Conservation (phyloP, 2,329 filamentous ascomycete species). For the Colletotrichum spinosum region DNA sequence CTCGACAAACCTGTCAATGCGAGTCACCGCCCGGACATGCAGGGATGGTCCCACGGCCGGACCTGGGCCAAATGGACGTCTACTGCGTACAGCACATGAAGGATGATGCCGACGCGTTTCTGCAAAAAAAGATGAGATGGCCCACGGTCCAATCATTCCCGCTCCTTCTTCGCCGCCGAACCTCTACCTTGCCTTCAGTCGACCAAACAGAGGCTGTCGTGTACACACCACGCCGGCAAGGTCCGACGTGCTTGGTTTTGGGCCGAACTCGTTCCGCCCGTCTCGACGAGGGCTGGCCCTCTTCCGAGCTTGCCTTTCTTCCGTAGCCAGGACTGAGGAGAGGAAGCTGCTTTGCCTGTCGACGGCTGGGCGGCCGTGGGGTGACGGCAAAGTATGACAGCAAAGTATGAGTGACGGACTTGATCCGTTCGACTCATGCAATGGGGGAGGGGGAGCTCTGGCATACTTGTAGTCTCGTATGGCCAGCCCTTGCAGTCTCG, state of each 20-base stretch:
- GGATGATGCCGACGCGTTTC: slow-evolving; percentile 3
- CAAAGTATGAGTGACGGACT: too few species aligned
- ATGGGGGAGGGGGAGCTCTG: too few species aligned
- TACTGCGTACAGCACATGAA: slow-evolving; percentile 8
- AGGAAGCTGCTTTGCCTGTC: background rate
- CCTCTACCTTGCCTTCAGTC: background rate
- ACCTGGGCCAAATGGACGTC: background rate
- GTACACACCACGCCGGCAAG: background rate
- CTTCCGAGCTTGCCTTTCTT: slow-evolving; percentile 11
- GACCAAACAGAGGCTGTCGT: slow-evolving; percentile 9
- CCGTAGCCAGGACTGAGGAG: background rate
- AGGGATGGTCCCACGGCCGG: slow-evolving; percentile 12
- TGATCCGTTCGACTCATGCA: too few species aligned
- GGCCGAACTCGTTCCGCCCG: slow-evolving; percentile 9
- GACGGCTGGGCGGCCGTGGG: too few species aligned
- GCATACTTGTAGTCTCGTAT: background rate
- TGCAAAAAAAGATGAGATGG: slow-evolving; percentile 12
- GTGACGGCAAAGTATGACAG: too few species aligned
- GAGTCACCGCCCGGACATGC: background rate
- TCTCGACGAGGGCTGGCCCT: background rate
- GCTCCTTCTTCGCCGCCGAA: background rate
- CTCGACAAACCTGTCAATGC: background rate
- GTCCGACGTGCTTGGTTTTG: slow-evolving; percentile 28
- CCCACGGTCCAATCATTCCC: slow-evolving; percentile 3
- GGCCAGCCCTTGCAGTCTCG: background rate